Evolutionary conservation across 768 basidiomycete genomes (phyloP), one percentile per base, ranked within the genome.

Genomic region (Udeniomyces megalosporus): DNA sequence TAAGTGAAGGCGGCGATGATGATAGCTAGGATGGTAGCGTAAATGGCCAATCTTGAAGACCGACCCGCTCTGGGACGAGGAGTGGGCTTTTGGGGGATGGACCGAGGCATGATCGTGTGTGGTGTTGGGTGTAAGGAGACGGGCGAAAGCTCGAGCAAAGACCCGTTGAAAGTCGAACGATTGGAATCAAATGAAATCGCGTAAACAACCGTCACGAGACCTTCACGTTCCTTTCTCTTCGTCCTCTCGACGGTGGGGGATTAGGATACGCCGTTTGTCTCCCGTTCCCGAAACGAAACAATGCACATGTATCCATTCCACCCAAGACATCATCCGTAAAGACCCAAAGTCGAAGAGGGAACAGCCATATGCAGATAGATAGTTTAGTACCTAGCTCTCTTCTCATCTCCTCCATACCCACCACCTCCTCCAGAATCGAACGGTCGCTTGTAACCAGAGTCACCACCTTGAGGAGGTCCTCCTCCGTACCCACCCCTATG

Each of bases 1-100:
- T 61, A 69, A 0, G 49, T 31, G 61, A 61, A 70, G 3, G 68
- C 22, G 6, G 63, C 63, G 2, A 64, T 59, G 29, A 71, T 22
- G 26, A 68, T 28, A 0, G 67, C 67, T 31, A 72, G 64, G 32
- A 71, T 17, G 34, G 55, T 57, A 10, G 55, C 55, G 35, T 38
- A 57, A 3, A 57, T 38, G 24, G 55, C 55, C 12, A n/a, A 46
- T 11, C n/a, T 26, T 11, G 38, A 42, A 1, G 55, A 35, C 26
- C 38, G 12, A 34, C 17, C 17, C 35, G 8, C 22, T 20, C 31
- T 57, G 15, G 35, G 42, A 28, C 22, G n/a, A 38, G 35, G 10
- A 55, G 53, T 38, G 35, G 28, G 10, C 24, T 42, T 12, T 22
- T 42, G 38, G 7, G 22, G 32, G 34, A 34, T 26, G 1, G 54